Evolutionary conservation across 495 filamentous ascomycete genomes (phyloP).

Genomic region (Penicillium subrubescens): DNA sequence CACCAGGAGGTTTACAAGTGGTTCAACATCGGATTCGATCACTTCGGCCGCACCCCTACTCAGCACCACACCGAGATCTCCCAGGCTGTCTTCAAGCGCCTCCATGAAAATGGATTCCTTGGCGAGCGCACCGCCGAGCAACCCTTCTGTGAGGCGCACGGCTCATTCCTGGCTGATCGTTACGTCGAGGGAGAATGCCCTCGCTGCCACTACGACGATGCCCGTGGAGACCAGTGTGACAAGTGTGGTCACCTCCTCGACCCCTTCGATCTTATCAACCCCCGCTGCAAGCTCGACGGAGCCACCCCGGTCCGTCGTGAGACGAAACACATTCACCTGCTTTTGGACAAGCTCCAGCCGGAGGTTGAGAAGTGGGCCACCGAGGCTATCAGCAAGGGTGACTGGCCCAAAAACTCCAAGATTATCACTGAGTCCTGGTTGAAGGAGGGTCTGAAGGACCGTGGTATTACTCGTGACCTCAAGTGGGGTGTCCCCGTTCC

Average conservation of each 20-base stretch:
- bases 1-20: constrained; percentile 87
- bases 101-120: constrained; percentile 79
- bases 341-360: constrained; percentile 76
- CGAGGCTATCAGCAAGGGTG: constrained; percentile 57
- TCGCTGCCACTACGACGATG: constrained; percentile 77
- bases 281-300: constrained; percentile 80
- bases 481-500: constrained; percentile 84
- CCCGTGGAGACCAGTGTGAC: constrained; percentile 86
- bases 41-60: constrained; percentile 83
- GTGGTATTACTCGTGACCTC: constrained; percentile 90
- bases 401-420: constrained; percentile 77
- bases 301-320: constrained; percentile 71
- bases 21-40: constrained; percentile 84
- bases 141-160: constrained; percentile 83
- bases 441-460: constrained; percentile 75
- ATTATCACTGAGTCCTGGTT: constrained; percentile 78
- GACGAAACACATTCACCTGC: constrained; percentile 75
- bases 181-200: constrained; percentile 91
- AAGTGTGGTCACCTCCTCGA: constrained; percentile 81
- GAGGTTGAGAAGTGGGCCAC: constrained; percentile 72
- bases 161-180: constrained; percentile 86
- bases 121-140: constrained; percentile 76
- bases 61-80: constrained; percentile 81
- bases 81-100: constrained; percentile 79
- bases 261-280: constrained; percentile 62